Conservation (phyloP, 139 green algal species). For the Chlorella vulgaris region DNA sequence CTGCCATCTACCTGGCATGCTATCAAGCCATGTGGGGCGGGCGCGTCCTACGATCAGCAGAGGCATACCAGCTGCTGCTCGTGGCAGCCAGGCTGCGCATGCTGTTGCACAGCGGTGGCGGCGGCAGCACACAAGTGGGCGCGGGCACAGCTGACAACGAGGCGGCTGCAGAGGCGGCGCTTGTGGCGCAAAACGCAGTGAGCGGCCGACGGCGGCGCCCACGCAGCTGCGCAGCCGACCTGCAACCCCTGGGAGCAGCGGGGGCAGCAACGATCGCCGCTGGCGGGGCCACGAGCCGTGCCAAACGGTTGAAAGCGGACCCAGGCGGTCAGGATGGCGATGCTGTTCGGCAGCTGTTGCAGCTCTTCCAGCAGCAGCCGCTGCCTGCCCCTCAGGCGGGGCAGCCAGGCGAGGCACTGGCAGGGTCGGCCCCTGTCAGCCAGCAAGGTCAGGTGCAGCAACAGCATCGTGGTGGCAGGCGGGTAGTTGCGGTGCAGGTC, state of each 20-base stretch:
- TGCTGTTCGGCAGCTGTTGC: slow-evolving; percentile 19
- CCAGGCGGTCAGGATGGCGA: neutral
- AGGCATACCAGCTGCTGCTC: slow-evolving; percentile 18
- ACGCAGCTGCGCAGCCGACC: neutral
- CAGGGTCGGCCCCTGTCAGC: neutral
- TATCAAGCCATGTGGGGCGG: slow-evolving; percentile 31
- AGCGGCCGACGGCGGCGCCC: neutral
- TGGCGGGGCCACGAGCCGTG: neutral
- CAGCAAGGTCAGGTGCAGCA: neutral
- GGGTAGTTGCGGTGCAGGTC: neutral
- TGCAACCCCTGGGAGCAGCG: neutral
- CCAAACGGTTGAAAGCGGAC: neutral
- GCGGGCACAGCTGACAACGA: neutral
- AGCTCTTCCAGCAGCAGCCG: slow-evolving; percentile 31
- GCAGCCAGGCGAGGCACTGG: neutral
- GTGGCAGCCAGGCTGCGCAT: neutral
- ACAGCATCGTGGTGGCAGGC: neutral
- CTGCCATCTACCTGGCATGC: slow-evolving; percentile 8
- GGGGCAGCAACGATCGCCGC: neutral
- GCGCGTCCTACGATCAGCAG: slow-evolving; percentile 18
- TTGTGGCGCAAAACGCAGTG: neutral
- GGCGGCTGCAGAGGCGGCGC: slow-evolving; percentile 17
- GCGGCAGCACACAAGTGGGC: neutral
- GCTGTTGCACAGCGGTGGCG: neutral
- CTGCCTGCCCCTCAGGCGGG: neutral